Percentiles rank a stretch among this genome's conserved stretches.
Evolutionary conservation across 2,329 filamentous ascomycete species (phyloP).

Genomic region (Colletotrichum sp.): DNA sequence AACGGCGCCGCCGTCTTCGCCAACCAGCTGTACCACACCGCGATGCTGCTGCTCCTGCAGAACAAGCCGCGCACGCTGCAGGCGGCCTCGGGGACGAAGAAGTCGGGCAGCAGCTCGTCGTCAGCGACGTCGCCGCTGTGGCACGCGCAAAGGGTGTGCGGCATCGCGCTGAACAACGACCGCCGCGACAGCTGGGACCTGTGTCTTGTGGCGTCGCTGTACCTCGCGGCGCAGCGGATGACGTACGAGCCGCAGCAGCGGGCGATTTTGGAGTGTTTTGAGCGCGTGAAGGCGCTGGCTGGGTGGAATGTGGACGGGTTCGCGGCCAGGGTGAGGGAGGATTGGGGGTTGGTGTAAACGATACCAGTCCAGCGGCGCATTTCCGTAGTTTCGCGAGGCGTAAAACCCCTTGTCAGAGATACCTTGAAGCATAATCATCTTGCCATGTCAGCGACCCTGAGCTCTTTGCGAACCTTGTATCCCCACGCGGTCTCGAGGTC

Average conservation of each 20-base stretch:
- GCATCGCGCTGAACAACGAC: conserved; percentile 53
- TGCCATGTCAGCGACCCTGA: neutral
- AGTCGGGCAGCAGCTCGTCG: conserved; percentile 14
- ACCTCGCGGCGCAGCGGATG: conserved; percentile 49
- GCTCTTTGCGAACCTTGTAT: conserved; percentile 32
- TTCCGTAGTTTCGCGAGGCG: neutral
- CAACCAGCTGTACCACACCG: conserved; percentile 63
- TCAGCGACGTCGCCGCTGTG: conserved; percentile 47
- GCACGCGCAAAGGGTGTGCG: conserved; percentile 54
- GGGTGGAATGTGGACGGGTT: conserved; percentile 41
- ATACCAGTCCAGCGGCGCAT: neutral
- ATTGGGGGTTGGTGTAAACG: conserved; percentile 25
- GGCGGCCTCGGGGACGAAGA: conserved; percentile 30
- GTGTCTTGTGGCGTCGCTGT: conserved; percentile 49
- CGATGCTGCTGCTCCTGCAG: conserved; percentile 56
- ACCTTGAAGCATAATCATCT: neutral
- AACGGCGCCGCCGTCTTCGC: conserved; percentile 48
- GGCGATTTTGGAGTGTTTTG: conserved; percentile 43
- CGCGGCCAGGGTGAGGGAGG: conserved; percentile 27
- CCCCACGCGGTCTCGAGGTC: conserved; percentile 52
- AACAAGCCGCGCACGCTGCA: conserved; percentile 51
- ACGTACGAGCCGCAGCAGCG: conserved; percentile 53
- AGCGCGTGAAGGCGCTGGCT: conserved; percentile 41
- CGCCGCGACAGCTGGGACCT: conserved; percentile 51
- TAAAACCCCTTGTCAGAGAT: neutral